Percentiles rank a stretch among this genome's conserved stretches.
Conservation (phyloP, 495 filamentous ascomycete genomes). For the Saxophila tyrrhenica region DNA sequence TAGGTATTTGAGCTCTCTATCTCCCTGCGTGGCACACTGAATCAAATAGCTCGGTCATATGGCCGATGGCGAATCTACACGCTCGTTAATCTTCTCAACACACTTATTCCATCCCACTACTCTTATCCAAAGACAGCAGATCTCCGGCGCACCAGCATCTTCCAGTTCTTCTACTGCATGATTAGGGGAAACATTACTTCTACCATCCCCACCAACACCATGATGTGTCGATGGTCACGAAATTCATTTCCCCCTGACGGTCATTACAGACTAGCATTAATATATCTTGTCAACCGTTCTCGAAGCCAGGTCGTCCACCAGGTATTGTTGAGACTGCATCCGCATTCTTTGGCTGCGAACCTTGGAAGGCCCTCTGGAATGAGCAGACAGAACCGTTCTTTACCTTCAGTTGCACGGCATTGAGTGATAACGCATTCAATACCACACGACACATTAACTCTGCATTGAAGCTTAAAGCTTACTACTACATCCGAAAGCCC, state of each 20-base stretch:
- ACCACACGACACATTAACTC: background rate
- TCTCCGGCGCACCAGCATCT: background rate
- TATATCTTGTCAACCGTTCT: background rate
- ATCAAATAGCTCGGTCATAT: background rate
- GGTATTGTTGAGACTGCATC: too few relatives aligned
- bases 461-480: background rate
- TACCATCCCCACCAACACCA: background rate
- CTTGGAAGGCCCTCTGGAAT: background rate
- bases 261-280: background rate
- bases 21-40: background rate
- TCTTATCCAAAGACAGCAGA: background rate
- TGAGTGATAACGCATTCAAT: background rate
- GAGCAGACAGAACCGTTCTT: background rate
- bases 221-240: background rate
- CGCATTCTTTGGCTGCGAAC: background rate
- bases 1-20: background rate
- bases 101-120: background rate
- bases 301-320: too few relatives aligned
- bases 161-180: background rate
- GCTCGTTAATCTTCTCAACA: background rate
- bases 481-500: too few relatives aligned
- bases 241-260: background rate
- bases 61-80: background rate
- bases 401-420: background rate
- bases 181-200: background rate